These are phyloP conservation scores for Zopfochytrium polystomum DNA, from an alignment of 371 early-diverging fungal species.

Conservation along the genomic window DNA sequence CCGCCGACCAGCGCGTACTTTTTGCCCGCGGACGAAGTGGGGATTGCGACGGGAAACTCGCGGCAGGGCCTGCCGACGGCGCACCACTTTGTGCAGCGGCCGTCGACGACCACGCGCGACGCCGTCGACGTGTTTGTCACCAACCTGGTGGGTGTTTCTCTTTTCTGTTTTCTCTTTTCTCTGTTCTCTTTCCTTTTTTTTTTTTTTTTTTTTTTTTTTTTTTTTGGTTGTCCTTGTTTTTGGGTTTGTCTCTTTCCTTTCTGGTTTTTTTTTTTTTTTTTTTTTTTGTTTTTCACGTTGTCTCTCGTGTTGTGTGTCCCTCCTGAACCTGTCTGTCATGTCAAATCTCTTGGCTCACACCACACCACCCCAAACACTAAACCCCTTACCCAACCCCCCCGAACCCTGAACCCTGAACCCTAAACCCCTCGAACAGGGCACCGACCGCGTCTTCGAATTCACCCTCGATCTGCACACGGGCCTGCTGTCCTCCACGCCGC, in stretches of 20 bases:
- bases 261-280: too few species aligned
- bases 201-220: too few species aligned
- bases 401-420: too few species aligned
- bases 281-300: too few species aligned
- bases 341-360: too few species aligned
- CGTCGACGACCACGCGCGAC: not conserved
- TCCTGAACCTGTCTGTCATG: too few species aligned
- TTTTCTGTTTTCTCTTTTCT: not conserved
- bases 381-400: too few species aligned
- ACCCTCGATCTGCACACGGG: not conserved
- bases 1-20: slow-evolving; percentile 6
- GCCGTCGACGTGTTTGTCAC: slow-evolving; percentile 4
- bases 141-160: slow-evolving; percentile 5
- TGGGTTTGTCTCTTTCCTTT: too few species aligned
- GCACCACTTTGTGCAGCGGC: slow-evolving; percentile 7
- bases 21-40: slow-evolving; percentile 3
- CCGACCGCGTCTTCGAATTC: slow-evolving; percentile 4
- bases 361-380: too few species aligned
- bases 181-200: too few species aligned
- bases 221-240: too few species aligned
- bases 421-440: not conserved
- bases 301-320: too few species aligned
- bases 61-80: slow-evolving; percentile 9
- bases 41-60: slow-evolving; percentile 4
- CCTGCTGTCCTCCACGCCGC: not conserved